Percentiles rank a stretch among this genome's conserved stretches.
Evolutionary conservation across 805 yeast species (phyloP).

Genomic region (Pichia membranifaciens): DNA sequence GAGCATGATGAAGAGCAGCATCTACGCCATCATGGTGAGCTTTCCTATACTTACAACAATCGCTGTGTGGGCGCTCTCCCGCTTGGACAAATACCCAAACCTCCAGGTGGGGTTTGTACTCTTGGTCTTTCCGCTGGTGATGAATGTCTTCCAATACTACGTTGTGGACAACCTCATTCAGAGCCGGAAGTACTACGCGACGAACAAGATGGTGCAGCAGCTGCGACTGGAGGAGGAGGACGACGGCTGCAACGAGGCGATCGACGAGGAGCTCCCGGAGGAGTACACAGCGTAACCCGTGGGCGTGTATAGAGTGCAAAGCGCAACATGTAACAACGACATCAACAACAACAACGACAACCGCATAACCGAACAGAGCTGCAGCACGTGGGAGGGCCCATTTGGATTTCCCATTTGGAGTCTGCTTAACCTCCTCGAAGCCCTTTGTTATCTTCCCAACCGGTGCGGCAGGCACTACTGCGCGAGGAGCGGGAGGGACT

Average conservation of each 20-base stretch:
- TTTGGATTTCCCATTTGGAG: too few species aligned
- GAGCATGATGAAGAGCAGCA: conserved; percentile 49
- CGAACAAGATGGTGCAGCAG: conserved; percentile 14
- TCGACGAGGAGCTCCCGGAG: conserved; percentile 7
- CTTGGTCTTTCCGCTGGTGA: conserved; percentile 68
- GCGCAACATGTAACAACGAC: too few species aligned
- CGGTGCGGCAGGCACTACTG: too few species aligned
- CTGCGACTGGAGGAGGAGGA: not conserved
- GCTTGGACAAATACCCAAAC: conserved; percentile 77
- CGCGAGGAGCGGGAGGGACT: too few species aligned
- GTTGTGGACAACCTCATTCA: conserved; percentile 72
- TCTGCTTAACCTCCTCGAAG: too few species aligned
- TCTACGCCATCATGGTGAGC: conserved; percentile 50
- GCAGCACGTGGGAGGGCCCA: not conserved
- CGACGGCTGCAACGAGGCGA: not conserved
- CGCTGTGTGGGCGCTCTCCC: conserved; percentile 70
- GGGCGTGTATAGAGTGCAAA: too few species aligned
- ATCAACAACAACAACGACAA: not conserved
- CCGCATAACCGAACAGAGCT: not conserved
- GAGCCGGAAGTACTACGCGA: conserved; percentile 37
- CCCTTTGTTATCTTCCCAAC: too few species aligned
- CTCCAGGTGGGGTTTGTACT: conserved; percentile 83
- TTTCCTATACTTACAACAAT: conserved; percentile 64
- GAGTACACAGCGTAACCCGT: too few species aligned
- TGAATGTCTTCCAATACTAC: conserved; percentile 69